These are phyloP conservation scores for Plasmodium knowlesi DNA, from an alignment of 169 alveolate species.

Conservation along the genomic window DNA sequence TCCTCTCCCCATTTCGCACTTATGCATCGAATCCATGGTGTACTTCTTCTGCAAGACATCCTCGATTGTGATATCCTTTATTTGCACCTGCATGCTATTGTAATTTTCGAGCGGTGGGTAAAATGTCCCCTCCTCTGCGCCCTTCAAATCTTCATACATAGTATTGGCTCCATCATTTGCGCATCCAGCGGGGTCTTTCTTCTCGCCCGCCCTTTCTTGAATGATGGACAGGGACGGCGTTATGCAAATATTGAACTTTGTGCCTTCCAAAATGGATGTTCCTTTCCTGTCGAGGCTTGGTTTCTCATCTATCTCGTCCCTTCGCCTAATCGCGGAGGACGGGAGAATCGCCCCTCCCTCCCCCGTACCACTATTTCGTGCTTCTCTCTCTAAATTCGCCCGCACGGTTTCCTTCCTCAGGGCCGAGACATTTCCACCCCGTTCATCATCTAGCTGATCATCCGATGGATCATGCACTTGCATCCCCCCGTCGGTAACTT, in stretches of 20 bases:
- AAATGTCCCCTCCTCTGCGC: conserved; percentile 3
- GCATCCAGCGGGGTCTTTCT: neutral
- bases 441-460: neutral
- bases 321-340: neutral
- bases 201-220: neutral
- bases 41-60: conserved; percentile 61
- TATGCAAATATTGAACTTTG: conserved; percentile 30
- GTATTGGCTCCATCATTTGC: neutral
- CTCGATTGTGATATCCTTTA: conserved; percentile 36
- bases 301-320: neutral
- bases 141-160: neutral
- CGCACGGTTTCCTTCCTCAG: neutral
- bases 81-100: conserved; percentile 38
- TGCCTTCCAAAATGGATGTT: neutral
- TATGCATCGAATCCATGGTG: conserved; percentile 26
- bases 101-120: conserved; percentile 33
- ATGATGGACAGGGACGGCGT: conserved; percentile 59
- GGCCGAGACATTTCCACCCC: neutral
- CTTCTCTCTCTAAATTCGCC: neutral
- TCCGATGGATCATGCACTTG: neutral
- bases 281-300: neutral
- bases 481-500: neutral
- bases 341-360: neutral
- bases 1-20: neutral
- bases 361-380: neutral